These are phyloP conservation scores for Metarhizium humberi DNA, from an alignment of 2,329 filamentous ascomycete species.

Conservation along the genomic window DNA sequence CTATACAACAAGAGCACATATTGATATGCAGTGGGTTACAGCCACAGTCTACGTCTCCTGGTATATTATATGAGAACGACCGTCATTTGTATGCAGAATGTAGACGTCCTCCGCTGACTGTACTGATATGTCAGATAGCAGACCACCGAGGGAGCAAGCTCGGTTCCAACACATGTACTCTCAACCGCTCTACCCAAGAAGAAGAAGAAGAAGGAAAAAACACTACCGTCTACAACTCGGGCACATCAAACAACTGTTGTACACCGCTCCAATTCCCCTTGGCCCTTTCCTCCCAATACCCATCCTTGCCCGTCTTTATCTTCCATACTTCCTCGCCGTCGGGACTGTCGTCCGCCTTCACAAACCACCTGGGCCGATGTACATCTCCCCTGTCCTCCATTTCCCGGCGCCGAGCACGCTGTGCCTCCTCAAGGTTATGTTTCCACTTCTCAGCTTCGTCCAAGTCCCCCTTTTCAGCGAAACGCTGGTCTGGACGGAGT, in stretches of 20 bases:
- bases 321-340: constrained; percentile 64
- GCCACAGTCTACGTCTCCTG: no score
- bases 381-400: constrained; percentile 66
- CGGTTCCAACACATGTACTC: no score
- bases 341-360: constrained; percentile 50
- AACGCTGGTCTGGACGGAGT: constrained; percentile 77
- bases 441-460: constrained; percentile 82
- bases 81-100: neutral
- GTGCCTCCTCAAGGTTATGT: constrained; percentile 73
- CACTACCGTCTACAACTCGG: constrained; percentile 13
- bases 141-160: no score
- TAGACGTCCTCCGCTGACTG: no score
- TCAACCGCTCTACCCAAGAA: neutral
- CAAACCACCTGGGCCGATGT: constrained; percentile 79
- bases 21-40: no score
- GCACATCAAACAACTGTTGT: constrained; percentile 37
- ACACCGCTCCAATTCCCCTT: constrained; percentile 56
- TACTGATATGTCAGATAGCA: no score
- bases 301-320: constrained; percentile 70
- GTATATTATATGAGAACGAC: no score
- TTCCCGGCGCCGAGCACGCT: constrained; percentile 63
- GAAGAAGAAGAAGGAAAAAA: neutral
- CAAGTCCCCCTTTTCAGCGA: constrained; percentile 71
- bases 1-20: no score
- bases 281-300: constrained; percentile 85